Base-by-base conservation (phyloP, 805 yeast genomes). In the Debaryomyces castellii region DNA sequence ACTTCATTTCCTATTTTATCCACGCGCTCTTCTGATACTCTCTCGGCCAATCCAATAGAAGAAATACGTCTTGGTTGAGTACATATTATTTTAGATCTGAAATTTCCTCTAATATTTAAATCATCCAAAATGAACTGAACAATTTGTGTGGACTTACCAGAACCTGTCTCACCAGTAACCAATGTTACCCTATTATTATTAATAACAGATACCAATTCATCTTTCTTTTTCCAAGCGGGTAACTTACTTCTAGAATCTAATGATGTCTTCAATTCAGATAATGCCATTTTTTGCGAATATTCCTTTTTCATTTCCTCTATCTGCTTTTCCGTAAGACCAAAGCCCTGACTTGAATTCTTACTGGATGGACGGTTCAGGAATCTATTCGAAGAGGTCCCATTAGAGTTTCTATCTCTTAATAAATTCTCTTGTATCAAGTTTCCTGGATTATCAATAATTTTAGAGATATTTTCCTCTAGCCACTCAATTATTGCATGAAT, bases 31-130 rank as follows among this genome's bases (percentile, higher is more conserved):
- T 83, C 89, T 1, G 96, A 81, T 5, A 92, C 89, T 60, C 99
- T 80, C 49, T 91, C 96, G 0, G 97, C 97, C 45, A 92, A 75
- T 2, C 97, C 97, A 63, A 92, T 87, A 0, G 97, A 89, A 1
- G 97, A 89, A 45, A 92, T 91, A 74, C 98, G 84, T 65, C 99
- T 78, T 2, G 99, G 99, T 64, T 92, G 98, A 0, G 97, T 90
- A 65, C 97, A 90, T 1, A 92, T 69, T 4, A 92, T 86, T 33
- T 74, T 77, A 3, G 85, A 76, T 20, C 67, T 62, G 50, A 74
- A 83, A 49, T 78, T 79, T 0, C 77, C 77, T 10, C 65, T 59
- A 0, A 66, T 39, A 40, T 78, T 73, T 47, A 88, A 57, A 33
- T 82, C 73, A 60, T 92, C 98, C 14, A 92, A 66, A 17, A 92